Evolutionary conservation across 495 filamentous ascomycete genomes (phyloP), one percentile per base, ranked within the genome.

Genomic region (Amphirosellinia nigrospora): DNA sequence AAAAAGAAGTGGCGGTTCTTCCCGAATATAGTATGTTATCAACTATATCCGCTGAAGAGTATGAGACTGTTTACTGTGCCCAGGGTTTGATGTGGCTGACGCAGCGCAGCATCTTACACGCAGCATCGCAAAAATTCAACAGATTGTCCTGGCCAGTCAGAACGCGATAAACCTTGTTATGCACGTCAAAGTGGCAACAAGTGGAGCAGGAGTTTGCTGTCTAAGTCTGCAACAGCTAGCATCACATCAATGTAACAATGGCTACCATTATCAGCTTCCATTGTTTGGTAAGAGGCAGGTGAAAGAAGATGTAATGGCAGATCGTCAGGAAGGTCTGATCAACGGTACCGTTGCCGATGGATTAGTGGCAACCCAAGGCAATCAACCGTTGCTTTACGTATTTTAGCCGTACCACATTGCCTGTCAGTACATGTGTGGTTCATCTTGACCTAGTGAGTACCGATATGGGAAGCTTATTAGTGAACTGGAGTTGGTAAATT

Each of bases 401-500:
- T 28, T 59, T 66, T 67, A 45, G 64, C 64, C 52, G 64, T 67
- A 30, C 64, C 64, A 59, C 19, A 59, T 23, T 23, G 36, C 23
- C 38, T 16, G 26, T 16, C 23, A 21, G 23, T 26, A 15, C 21
- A 56, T 30, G 64, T 43, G 43, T 32, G 9, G 34, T 55, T 7
- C 4, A 64, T 64, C 41, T 19, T 30, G 30, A 41, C 28, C 28
- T 6, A 52, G 45, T 32, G 30, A 21, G 30, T 10, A 19, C 11
- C 7, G 19, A 53, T 28, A 66, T 66, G 32, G 28, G 34, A 13
- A 46, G 41, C 50, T 9, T 16, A 10, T 52, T 11, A 52, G n/a
- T 4, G 56, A 60, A 23, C 56, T 11, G n/a, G 9, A 30, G 56
- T 60, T 60, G n/a, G 34, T 9, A 21, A 56, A 56, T 32, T 9